Base-by-base conservation (phyloP, 1,139 yeast genomes). In the Ogataea hybrid region DNA sequence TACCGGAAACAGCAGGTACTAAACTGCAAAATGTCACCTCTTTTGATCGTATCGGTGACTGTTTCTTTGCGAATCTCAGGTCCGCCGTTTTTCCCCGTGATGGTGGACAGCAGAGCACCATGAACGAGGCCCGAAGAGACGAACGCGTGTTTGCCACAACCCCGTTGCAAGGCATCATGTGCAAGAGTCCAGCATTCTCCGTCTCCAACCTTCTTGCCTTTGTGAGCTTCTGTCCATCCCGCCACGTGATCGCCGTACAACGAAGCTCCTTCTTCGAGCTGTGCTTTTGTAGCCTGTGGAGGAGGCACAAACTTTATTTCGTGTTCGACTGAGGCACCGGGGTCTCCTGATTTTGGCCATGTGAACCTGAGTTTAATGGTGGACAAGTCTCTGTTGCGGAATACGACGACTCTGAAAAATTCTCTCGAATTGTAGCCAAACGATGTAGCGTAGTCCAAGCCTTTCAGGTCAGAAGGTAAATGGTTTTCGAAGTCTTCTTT, bases 101-200 rank as follows among this genome's bases (percentile, higher is more conserved):
- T 53, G 22, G 71, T 69, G 29, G 70, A 63, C 18, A 81, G 67
- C 9, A 81, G 72, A 35, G 68, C 80, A 1, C 90, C 90, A 56
- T 81, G 88, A 28, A 67, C 69, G 12, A 63, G 59, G 20, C 79
- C 79, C 16, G 70, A 68, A 9, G 84, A 73, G 1, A 74, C 71
- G 64, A 82, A 71, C 0, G 88, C 88, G 52, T 73, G 75, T 17
- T 75, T 78, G 0, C 82, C 82, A 51, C 84, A 77, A 0, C 81
- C 80, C 44, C 75, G 71, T 37, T 67, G 64, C 29, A 83, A 65
- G 0, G 88, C 87, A 41, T 79, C 78, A 40, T 73, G 72, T 1
- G 88, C 90, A 46, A 84, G 68, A 32, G 85, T 84, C 90, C 90
- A 84, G 62, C 92, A 84, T 56, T 84, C 90, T 8, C 92, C 92